Evolutionary conservation across 177 flowering plant species (phyloP), one percentile per base, ranked within the genome.

Genomic region (Vitis hybrid): DNA sequence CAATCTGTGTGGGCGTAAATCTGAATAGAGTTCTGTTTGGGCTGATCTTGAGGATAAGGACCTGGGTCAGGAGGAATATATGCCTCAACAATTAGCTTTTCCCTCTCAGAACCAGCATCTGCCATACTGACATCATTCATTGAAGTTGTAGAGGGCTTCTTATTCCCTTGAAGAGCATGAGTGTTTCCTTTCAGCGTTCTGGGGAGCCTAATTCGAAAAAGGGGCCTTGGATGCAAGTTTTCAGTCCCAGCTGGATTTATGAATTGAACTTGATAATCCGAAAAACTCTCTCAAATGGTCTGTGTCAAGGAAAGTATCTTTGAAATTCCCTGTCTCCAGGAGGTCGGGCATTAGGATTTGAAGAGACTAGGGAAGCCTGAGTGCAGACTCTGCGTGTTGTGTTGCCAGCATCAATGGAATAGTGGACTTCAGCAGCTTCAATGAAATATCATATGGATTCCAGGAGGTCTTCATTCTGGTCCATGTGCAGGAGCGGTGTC

Each of bases 21-120:
- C 90, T 83, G 60, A 93, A 32, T 97, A 14, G 92, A 85, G 72
- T 96, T 96, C 75, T 87, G 87, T 71, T 89, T 93, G 6, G 99
- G 99, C 75, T 93, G 90, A 79, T 96, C 99, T 81, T 93, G 98
- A 32, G 99, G 99, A 85, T 96, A 93, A 70, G 99, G 99, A 73
- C 99, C 99, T 2, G 97, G 97, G 74, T 93, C 91, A 52, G 95
- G 91, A 80, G 99, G 97, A 64, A 86, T 75, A 74, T 93, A 93
- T n/a, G 94, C 82, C 82, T 96, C 98, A 66, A 96, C 95, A 70
- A 86, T 68, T 52, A 93, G 92, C 55, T 82, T 72, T 64, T 88
- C 91, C 66, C 79, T 82, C 48, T 75, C 84, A 72, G 70, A 61
- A 79, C 30, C 70, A 56, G 64, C 76, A 71, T 81, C 88, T 11